phyloP scores from a whole-genome alignment of 2,329 filamentous ascomycete species.

The Parafenestella ontariensis region DNA sequence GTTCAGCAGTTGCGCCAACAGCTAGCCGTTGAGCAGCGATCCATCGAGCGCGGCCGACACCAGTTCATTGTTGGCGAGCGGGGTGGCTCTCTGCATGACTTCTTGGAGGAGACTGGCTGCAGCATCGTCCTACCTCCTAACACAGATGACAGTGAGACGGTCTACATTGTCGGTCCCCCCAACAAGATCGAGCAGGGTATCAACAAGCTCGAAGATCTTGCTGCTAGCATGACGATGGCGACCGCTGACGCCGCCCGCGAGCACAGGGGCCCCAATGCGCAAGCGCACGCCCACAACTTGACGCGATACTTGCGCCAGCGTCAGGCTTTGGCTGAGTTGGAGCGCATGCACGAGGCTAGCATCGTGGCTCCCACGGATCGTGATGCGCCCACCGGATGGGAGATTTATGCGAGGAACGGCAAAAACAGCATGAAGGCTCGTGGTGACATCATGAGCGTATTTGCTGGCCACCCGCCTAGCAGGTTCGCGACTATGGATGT shows the following conservation, averaged over 20 bases:
- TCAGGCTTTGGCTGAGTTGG: constrained; percentile 80
- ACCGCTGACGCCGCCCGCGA: constrained; percentile 83
- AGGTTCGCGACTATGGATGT: constrained; percentile 72
- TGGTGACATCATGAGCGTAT: constrained; percentile 75
- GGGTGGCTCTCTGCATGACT: constrained; percentile 80
- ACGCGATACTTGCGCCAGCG: constrained; percentile 87
- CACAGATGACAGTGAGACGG: constrained; percentile 78
- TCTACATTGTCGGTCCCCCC: constrained; percentile 83
- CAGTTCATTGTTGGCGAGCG: constrained; percentile 93
- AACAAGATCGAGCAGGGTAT: constrained; percentile 76
- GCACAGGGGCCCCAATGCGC: constrained; percentile 76
- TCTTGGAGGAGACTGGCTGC: constrained; percentile 90
- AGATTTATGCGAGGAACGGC: constrained; percentile 84
- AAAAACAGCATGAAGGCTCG: constrained; percentile 82
- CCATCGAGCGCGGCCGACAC: constrained; percentile 85
- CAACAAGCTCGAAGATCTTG: constrained; percentile 86
- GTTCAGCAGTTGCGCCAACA: constrained; percentile 78
- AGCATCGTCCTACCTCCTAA: constrained; percentile 80
- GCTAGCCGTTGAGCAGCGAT: constrained; percentile 77
- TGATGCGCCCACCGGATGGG: constrained; percentile 78
- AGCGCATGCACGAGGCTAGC: constrained; percentile 80
- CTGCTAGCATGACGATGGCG: constrained; percentile 83
- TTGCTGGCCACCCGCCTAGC: constrained; percentile 75
- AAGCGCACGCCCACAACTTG: constrained; percentile 81
- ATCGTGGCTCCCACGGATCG: constrained; percentile 79